A percentile compares a stretch with the other conserved stretches of the same genome.
phyloP scores from a whole-genome alignment of 2,329 filamentous ascomycete genomes.

The Alternaria brassicicola region DNA sequence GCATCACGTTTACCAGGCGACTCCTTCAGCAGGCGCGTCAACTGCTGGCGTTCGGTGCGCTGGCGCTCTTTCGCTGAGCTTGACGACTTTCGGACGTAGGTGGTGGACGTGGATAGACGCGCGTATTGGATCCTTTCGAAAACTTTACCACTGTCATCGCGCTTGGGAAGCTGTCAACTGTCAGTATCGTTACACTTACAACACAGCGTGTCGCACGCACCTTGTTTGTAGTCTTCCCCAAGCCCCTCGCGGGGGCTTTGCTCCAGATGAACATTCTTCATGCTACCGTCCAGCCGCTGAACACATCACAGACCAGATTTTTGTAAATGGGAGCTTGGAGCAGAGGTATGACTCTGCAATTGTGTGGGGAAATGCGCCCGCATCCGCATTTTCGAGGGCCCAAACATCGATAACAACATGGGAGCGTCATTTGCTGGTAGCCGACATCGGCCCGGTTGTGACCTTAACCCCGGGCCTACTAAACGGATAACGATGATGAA shows the following conservation, averaged over 20 bases:
- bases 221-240: constrained; percentile 34
- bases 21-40: constrained; percentile 70
- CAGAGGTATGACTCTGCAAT: constrained; percentile 13
- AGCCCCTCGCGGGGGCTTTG: constrained; percentile 44
- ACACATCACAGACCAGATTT: constrained; percentile 10
- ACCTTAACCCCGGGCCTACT: constrained; percentile 4
- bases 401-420: constrained; percentile 8
- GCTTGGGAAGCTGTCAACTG: constrained; percentile 22
- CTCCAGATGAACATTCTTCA: constrained; percentile 48
- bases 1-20: constrained; percentile 93
- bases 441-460: constrained; percentile 20
- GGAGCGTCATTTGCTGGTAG: constrained; percentile 24
- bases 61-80: constrained; percentile 46
- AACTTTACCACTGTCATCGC: constrained; percentile 27
- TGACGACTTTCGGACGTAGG: constrained; percentile 28
- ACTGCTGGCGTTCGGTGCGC: constrained; percentile 45
- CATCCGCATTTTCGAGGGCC: constrained; percentile 3
- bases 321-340: background rate
- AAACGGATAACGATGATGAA: constrained; percentile 1
- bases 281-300: constrained; percentile 32
- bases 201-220: constrained; percentile 22
- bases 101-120: constrained; percentile 19
- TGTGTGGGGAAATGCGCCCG: constrained; percentile 8
- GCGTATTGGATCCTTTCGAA: constrained; percentile 4
- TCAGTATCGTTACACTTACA: constrained; percentile 18